A percentile compares a stretch with the other conserved stretches of the same genome.
Evolutionary conservation across 768 basidiomycete species (phyloP).

Genomic region (Gloeopeniophorella convolvens): DNA sequence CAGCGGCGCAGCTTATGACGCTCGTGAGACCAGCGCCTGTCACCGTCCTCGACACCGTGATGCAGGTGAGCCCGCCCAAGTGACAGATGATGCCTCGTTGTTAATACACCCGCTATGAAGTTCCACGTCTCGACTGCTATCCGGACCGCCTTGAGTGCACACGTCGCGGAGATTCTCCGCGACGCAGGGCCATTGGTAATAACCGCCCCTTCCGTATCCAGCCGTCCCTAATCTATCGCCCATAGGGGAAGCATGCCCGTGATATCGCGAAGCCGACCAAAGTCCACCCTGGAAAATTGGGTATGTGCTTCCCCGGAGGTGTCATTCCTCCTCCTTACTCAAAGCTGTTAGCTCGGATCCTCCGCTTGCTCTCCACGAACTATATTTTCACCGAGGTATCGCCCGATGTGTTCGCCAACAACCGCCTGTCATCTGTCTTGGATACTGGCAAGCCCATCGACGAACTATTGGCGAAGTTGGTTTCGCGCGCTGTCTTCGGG

Average conservation of each 20-base stretch:
- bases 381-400: constrained; percentile 34
- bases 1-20: neutral
- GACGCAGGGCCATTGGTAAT: constrained; percentile 14
- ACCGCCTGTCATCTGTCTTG: constrained; percentile 31
- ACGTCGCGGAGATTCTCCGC: constrained; percentile 17
- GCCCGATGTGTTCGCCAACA: constrained; percentile 36
- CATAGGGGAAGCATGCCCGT: constrained; percentile 13
- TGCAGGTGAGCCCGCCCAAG: neutral
- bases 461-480: constrained; percentile 12
- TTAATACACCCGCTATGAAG: neutral
- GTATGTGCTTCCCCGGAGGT: neutral
- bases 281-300: constrained; percentile 11
- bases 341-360: constrained; percentile 27
- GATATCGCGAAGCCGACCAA: constrained; percentile 2
- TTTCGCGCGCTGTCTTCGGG: neutral
- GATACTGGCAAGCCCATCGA: constrained; percentile 29
- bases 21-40: neutral
- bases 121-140: neutral
- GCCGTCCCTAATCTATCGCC: no score
- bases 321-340: neutral
- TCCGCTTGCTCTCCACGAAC: constrained; percentile 33
- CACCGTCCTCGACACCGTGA: neutral
- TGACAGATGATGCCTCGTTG: neutral
- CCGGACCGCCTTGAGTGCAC: neutral
- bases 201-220: neutral